Conservation (phyloP, 139 green algal genomes). For the Chlamydomonas urium region DNA sequence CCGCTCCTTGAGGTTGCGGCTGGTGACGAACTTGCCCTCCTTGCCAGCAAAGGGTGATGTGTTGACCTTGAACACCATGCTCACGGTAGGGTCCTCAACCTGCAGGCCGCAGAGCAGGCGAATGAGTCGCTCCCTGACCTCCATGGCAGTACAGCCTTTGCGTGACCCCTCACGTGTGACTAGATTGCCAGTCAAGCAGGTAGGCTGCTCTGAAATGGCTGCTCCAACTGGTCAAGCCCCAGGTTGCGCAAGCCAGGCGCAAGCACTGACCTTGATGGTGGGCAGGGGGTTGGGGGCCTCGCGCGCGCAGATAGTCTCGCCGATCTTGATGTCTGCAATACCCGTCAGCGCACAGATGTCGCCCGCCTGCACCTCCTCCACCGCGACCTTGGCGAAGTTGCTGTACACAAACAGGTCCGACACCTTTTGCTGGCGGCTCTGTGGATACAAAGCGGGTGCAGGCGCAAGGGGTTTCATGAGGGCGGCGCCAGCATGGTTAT, state of each 20-base stretch:
- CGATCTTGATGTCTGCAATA: slow-evolving; percentile 80
- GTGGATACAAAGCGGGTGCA: neutral
- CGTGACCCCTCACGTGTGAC: too few relatives aligned
- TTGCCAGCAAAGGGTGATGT: slow-evolving; percentile 92
- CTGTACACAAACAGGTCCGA: slow-evolving; percentile 96
- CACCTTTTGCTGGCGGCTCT: slow-evolving; percentile 56
- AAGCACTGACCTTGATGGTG: slow-evolving; percentile 80
- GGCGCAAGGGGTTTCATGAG: neutral
- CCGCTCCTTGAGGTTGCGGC: slow-evolving; percentile 73
- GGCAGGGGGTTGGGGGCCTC: slow-evolving; percentile 68
- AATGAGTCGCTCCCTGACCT: too few relatives aligned
- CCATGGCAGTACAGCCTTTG: too few relatives aligned
- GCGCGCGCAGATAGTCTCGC: slow-evolving; percentile 85
- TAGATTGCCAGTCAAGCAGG: too few relatives aligned
- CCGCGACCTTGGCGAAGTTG: slow-evolving; percentile 74
- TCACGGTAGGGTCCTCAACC: slow-evolving; percentile 97
- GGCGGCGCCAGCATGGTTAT: too few relatives aligned
- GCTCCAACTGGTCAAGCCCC: too few relatives aligned
- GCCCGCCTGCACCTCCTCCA: slow-evolving; percentile 76
- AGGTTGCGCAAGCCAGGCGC: neutral
- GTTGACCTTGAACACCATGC: slow-evolving; percentile 96
- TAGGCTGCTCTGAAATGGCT: too few relatives aligned
- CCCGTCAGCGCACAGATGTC: slow-evolving; percentile 90
- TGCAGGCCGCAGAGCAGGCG: too few relatives aligned
- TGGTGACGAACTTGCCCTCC: slow-evolving; percentile 94